phyloP scores from a whole-genome alignment of 805 yeast species.

The Cyberlindnera bimundalis region DNA sequence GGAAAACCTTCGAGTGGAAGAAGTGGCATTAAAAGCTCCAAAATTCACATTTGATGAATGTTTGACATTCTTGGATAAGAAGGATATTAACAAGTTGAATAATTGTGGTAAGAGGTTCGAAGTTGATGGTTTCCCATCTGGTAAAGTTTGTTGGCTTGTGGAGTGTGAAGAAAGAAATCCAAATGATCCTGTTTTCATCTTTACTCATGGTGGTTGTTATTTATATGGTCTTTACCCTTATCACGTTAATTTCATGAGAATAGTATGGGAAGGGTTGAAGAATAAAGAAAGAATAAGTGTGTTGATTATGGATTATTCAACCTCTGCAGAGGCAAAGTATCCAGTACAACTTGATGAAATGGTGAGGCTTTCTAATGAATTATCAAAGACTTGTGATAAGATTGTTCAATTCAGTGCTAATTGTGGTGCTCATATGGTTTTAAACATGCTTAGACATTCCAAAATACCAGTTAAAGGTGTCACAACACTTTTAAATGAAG shows the following conservation, averaged over 20 bases:
- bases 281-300: neutral
- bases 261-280: neutral
- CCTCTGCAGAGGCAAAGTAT: conserved; percentile 3
- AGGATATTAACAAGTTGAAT: neutral
- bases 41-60: conserved; percentile 2
- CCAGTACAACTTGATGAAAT: conserved; percentile 7
- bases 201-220: conserved; percentile 4
- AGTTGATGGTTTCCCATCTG: conserved; percentile 2
- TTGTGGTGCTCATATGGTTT: conserved; percentile 3
- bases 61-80: neutral
- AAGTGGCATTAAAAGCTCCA: conserved; percentile 1
- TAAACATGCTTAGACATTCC: conserved; percentile 1
- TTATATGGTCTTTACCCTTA: conserved; percentile 1
- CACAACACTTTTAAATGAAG: neutral
- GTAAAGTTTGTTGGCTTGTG: conserved; percentile 4
- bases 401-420: conserved; percentile 5
- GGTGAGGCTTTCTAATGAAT: neutral
- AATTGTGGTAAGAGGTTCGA: conserved; percentile 3
- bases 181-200: conserved; percentile 5
- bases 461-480: conserved; percentile 2
- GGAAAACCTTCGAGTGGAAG: neutral
- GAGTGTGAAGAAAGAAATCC: conserved; percentile 1
- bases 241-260: conserved; percentile 3
- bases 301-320: conserved; percentile 3
- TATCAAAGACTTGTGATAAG: conserved; percentile 1